Base-by-base conservation (phyloP, 495 filamentous ascomycete genomes). In the Thermothielavioides terrestris region DNA sequence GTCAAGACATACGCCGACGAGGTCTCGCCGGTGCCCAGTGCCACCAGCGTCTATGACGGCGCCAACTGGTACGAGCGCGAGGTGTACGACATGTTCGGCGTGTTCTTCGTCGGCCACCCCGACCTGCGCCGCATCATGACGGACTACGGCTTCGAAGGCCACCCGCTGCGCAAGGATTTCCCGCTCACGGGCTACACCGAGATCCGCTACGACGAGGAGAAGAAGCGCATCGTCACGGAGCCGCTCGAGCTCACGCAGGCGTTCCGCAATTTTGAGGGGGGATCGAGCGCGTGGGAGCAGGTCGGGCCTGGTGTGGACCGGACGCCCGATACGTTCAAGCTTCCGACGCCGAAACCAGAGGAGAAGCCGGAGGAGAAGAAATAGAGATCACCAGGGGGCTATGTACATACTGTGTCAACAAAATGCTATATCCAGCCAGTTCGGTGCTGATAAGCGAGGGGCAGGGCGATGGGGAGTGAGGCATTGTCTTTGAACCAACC, bases 1-100 rank as follows among this genome's bases (percentile, higher is more conserved):
- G 88, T 99, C 58, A 99, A 99, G 82, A 97, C 94, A 41, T 99
- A 99, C 66, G 90, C 90, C 57, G 90, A 97, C 66, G 94, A 99
- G 76, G 86, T 87, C 11, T 83, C 83, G n/a, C 89, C 91, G 5
- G 89, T 99, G 2, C 92, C 94, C 40, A 90, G 85, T 68, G 80
- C 95, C 54, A 87, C 82, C 36, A 67, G 72, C 50, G 74, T 99
- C 11, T 99, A 83, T 62, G 90, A 95, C 70, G 92, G 94, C 53
- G 94, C 94, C 49, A 87, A 97, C 67, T 99, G 94, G 94, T 97
- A 94, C 69, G 94, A 99, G 77, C 78, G 94, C 59, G 94, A 99
- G 71, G 88, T 88, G 2, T 96, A 96, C 71, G 94, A 99, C 65
- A 69, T 99, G 65, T 99, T 95, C 68, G 94, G 94, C 52, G 89